phyloP scores from a whole-genome alignment of 1,284 basidiomycete species.

The Coniferiporia sulphurascens region DNA sequence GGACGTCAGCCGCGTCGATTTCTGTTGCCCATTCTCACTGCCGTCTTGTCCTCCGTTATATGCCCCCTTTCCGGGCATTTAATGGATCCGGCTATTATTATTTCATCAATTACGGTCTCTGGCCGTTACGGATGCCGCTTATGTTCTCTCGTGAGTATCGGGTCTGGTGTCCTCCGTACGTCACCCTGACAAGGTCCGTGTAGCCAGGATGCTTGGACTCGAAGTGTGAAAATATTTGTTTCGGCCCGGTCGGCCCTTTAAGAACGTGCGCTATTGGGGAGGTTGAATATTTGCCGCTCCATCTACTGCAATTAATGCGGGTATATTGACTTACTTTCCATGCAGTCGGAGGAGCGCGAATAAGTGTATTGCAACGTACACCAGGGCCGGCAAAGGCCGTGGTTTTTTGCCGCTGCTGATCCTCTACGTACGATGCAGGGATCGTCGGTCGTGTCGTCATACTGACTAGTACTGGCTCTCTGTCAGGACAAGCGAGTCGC shows the following conservation, averaged over 20 bases:
- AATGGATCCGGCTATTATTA: conserved; percentile 68
- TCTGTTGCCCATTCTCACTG: conserved; percentile 80
- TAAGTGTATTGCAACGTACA: conserved; percentile 49
- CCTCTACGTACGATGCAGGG: conserved; percentile 48
- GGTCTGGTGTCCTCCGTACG: conserved; percentile 17
- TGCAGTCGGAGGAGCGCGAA: conserved; percentile 48
- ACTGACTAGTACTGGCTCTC: conserved; percentile 74
- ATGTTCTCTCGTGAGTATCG: conserved; percentile 63
- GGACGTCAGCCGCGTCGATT: conserved; percentile 89
- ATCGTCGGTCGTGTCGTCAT: conserved; percentile 57
- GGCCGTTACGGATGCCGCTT: conserved; percentile 66
- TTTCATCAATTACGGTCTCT: conserved; percentile 80
- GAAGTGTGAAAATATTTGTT: conserved; percentile 75
- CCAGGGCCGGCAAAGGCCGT: conserved; percentile 49
- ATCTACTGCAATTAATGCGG: conserved; percentile 79
- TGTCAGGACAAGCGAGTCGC: conserved; percentile 54
- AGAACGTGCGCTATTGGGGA: conserved; percentile 74
- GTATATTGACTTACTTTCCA: conserved; percentile 80
- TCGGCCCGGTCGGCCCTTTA: conserved; percentile 77
- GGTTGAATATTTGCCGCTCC: conserved; percentile 74
- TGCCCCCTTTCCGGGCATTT: conserved; percentile 69
- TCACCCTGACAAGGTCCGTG: conserved; percentile 30
- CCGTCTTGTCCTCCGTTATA: conserved; percentile 82
- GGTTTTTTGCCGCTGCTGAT: conserved; percentile 51
- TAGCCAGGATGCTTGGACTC: conserved; percentile 62